Evolutionary conservation across 176 grass and related monocot genomes (phyloP), one percentile per base, ranked within the genome.

Genomic region (Miscanthus lutarioriparius): DNA sequence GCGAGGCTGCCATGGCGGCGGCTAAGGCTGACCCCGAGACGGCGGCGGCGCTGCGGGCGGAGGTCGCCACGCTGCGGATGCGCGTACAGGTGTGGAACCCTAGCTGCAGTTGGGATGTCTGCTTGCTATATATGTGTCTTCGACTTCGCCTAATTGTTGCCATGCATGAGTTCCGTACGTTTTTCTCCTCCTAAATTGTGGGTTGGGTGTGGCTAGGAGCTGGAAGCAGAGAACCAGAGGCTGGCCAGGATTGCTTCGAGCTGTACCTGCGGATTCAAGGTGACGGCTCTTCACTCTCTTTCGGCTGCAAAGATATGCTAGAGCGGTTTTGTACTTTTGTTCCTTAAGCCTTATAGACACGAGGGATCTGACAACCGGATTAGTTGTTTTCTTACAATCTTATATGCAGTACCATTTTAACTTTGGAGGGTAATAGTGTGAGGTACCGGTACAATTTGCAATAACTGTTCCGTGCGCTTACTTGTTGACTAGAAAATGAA

Each of bases 161-260:
- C 4, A 67, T 78, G 48, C 4, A 67, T 78, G 48, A 68, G n/a
- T 32, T 85, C 7, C 56, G 19, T 39, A 74, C 47, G 23, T 26
- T 75, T 72, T 70, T 47, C 3, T 73, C 43, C 1, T 54, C 62
- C 51, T 36, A 47, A 61, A 15, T 70, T 45, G 14, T 65, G 64
- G 65, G 67, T 56, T 56, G 17, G 36, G 47, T 70, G 72, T 73
- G 51, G 49, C 19, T 75, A 98, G 96, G 93, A 98, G 87, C 48
- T 98, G 91, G 91, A 95, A 81, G 64, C 36, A 70, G 93, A 93
- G 74, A 98, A 93, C 64, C 77, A 87, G 85, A 83, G 79, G 28
- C 79, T 98, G 10, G 59, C 41, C 39, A 82, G 67, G 78, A 63
- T 82, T 67, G 30, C 86, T 78, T 89, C 89, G 3, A 85, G 33